Evolutionary conservation across 345 rosid species (phyloP).

Genomic region (Eucalyptus erythrocorys): DNA sequence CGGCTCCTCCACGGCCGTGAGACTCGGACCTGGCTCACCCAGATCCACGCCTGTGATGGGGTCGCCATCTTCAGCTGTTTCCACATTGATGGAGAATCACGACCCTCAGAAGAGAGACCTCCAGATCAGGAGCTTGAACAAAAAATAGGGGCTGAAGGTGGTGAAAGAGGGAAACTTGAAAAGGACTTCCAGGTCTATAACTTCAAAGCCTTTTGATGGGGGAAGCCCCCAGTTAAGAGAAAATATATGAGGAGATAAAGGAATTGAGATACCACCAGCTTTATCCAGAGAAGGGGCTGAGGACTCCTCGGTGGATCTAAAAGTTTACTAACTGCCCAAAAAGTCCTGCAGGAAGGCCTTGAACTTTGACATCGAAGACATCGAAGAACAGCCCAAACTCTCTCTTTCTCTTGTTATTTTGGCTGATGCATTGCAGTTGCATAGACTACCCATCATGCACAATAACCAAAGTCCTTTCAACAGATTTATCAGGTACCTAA

Average conservation of each 20-base stretch:
- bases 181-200: conserved; percentile 13
- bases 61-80: conserved; percentile 1
- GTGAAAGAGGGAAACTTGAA: conserved; percentile 38
- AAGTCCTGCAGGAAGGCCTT: conserved; percentile 43
- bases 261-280: not conserved
- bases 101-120: conserved; percentile 5
- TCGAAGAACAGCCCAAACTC: conserved; percentile 4
- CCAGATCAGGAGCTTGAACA: conserved; percentile 5
- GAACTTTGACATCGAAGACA: conserved; percentile 13
- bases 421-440: conserved; percentile 6
- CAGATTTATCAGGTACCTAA: conserved; percentile 21
- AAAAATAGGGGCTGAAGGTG: conserved; percentile 74
- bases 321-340: conserved; percentile 6
- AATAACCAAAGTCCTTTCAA: conserved; percentile 8
- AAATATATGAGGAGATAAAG: conserved; percentile 26
- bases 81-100: not conserved
- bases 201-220: conserved; percentile 13
- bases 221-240: conserved; percentile 30
- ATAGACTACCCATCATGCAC: conserved; percentile 9
- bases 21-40: not conserved
- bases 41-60: conserved; percentile 1
- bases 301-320: conserved; percentile 11
- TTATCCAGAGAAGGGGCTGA: conserved; percentile 12
- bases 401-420: not conserved
- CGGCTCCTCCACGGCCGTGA: no score